These are phyloP conservation scores for Zasmidium angulare DNA, from an alignment of 2,329 filamentous ascomycete genomes.

Conservation along the genomic window DNA sequence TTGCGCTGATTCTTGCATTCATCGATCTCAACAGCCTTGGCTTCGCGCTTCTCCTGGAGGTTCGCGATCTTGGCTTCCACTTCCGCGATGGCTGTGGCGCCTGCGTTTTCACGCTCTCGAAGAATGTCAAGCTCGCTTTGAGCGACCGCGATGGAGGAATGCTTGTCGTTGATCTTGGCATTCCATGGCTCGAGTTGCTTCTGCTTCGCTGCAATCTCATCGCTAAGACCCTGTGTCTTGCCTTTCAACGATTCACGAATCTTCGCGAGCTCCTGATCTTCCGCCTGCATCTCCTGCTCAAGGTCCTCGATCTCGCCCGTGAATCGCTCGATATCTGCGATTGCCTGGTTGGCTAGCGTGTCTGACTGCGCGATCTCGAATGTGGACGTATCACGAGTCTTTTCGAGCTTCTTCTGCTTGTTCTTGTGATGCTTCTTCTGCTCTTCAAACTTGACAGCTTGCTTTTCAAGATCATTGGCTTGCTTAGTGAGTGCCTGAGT, in stretches of 20 bases:
- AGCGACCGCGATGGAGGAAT: slow-evolving; percentile 88
- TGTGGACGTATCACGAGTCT: slow-evolving; percentile 75
- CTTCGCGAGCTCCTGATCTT: slow-evolving; percentile 77
- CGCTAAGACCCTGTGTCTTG: slow-evolving; percentile 92
- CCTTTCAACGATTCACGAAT: slow-evolving; percentile 88
- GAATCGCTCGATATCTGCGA: slow-evolving; percentile 74
- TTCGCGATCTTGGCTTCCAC: slow-evolving; percentile 73
- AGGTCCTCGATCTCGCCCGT: slow-evolving; percentile 71
- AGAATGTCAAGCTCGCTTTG: slow-evolving; percentile 93
- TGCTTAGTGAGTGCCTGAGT: slow-evolving; percentile 79
- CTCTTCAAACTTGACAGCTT: slow-evolving; percentile 95
- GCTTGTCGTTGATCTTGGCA: slow-evolving; percentile 94
- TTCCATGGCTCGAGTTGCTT: slow-evolving; percentile 95
- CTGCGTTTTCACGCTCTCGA: slow-evolving; percentile 83
- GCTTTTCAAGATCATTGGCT: slow-evolving; percentile 90
- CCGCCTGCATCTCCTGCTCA: slow-evolving; percentile 71
- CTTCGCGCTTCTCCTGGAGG: slow-evolving; percentile 68
- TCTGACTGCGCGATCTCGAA: slow-evolving; percentile 72
- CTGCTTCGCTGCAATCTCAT: slow-evolving; percentile 88
- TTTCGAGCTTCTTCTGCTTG: slow-evolving; percentile 95
- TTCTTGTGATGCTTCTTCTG: slow-evolving; percentile 90
- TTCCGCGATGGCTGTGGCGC: slow-evolving; percentile 79
- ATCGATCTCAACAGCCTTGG: slow-evolving; percentile 74
- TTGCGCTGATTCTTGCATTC: slow-evolving; percentile 71
- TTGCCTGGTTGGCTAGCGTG: slow-evolving; percentile 74